A percentile compares a stretch with the other conserved stretches of the same genome.
phyloP scores from a whole-genome alignment of 2,329 filamentous ascomycete species.

The Fusarium nodosum region DNA sequence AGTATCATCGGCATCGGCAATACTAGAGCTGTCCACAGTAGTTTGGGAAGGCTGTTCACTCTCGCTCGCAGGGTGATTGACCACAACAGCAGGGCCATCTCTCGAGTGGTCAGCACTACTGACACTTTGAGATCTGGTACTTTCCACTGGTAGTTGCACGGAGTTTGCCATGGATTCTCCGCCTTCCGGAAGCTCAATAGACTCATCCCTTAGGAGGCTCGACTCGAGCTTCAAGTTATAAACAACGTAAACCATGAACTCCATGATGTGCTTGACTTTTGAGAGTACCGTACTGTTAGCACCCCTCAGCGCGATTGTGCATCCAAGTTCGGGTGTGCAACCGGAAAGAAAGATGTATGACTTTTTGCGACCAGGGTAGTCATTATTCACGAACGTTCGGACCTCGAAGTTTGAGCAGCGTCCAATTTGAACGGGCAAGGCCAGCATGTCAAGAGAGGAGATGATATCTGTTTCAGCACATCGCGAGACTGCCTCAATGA shows the following conservation, averaged over 20 bases:
- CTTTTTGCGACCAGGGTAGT: constrained; percentile 81
- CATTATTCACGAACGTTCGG: constrained; percentile 90
- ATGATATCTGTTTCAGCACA: constrained; percentile 94
- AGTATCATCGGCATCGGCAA: constrained; percentile 49
- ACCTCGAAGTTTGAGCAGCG: constrained; percentile 91
- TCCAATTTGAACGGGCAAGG: constrained; percentile 78
- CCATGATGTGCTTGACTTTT: constrained; percentile 91
- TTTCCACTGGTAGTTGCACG: constrained; percentile 58
- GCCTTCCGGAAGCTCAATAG: constrained; percentile 81
- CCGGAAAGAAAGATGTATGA: constrained; percentile 97
- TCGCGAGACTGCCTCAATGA: constrained; percentile 93
- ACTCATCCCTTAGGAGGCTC: constrained; percentile 92
- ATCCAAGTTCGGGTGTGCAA: constrained; percentile 89
- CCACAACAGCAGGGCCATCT: constrained; percentile 51
- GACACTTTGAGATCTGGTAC: constrained; percentile 54
- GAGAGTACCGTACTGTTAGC: constrained; percentile 78
- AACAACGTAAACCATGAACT: constrained; percentile 99
- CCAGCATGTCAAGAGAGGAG: constrained; percentile 93
- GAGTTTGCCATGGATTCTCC: constrained; percentile 60
- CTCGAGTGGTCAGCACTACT: constrained; percentile 50
- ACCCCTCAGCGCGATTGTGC: constrained; percentile 92
- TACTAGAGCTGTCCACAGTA: constrained; percentile 50
- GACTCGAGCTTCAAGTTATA: constrained; percentile 98
- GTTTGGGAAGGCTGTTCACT: constrained; percentile 56
- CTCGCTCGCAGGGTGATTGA: constrained; percentile 56